A percentile compares a stretch with the other conserved stretches of the same genome.
Conservation (phyloP, 306 rosid genomes). For the Gynostemma pentaphyllum region DNA sequence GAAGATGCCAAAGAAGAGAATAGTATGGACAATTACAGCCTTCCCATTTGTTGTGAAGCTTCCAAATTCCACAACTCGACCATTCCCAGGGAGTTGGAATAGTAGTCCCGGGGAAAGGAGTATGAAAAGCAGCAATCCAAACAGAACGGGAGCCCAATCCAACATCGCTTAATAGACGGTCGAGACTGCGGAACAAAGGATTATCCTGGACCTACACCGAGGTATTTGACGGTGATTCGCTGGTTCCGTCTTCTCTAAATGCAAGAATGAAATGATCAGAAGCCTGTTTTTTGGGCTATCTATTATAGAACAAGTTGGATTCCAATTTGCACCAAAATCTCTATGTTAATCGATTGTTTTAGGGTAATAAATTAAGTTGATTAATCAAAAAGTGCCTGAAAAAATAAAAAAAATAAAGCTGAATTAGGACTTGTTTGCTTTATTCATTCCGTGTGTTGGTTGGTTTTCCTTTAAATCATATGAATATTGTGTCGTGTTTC, state of each 20-base stretch:
- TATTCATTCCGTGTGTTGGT: constrained; percentile 1
- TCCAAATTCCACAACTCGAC: constrained; percentile 28
- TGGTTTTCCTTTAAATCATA: neutral
- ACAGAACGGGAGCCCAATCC: constrained; percentile 46
- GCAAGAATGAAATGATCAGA: no score
- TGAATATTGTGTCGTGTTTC: neutral
- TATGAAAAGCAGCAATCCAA: constrained; percentile 36
- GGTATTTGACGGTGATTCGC: no score
- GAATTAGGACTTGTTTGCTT: neutral
- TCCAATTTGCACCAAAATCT: neutral
- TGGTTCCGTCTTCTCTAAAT: no score
- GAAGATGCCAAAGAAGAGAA: constrained; percentile 33
- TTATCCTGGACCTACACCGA: no score
- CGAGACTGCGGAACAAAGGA: no score
- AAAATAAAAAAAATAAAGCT: neutral
- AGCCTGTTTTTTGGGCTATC: neutral
- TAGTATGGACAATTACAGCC: constrained; percentile 36
- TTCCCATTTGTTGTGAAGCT: constrained; percentile 38
- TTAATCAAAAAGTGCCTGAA: neutral
- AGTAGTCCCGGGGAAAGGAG: constrained; percentile 49
- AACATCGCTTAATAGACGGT: constrained; percentile 23
- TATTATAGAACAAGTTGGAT: neutral
- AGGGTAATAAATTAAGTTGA: neutral
- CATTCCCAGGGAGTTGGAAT: constrained; percentile 41
- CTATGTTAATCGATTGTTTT: neutral